Percentiles rank a stretch among this genome's conserved stretches.
These are phyloP conservation scores for Karstenula rhodostoma DNA, from an alignment of 2,329 filamentous ascomycete species.

Conservation along the genomic window DNA sequence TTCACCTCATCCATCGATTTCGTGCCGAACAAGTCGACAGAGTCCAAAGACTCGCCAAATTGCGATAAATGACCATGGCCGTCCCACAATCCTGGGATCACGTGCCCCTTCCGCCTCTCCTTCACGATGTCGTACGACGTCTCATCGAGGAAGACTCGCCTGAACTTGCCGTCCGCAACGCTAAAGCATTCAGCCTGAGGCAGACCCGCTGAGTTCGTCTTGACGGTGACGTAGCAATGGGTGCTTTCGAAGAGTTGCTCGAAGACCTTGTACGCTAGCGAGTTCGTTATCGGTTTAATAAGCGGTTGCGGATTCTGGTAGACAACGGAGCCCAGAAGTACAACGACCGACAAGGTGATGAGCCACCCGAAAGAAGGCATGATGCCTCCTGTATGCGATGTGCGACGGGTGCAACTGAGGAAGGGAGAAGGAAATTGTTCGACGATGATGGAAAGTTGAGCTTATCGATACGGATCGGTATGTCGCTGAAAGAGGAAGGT, in stretches of 20 bases:
- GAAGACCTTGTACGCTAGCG: slow-evolving; percentile 30
- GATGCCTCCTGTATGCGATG: slow-evolving; percentile 1
- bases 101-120: slow-evolving; percentile 57
- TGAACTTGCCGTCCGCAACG: slow-evolving; percentile 62
- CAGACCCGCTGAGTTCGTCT: slow-evolving; percentile 50
- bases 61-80: slow-evolving; percentile 73
- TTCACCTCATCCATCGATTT: slow-evolving; percentile 64
- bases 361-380: slow-evolving; percentile 34
- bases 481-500: slow-evolving; percentile 17
- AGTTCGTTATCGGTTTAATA: slow-evolving; percentile 24
- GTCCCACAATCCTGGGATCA: slow-evolving; percentile 74
- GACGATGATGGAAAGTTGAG: background rate
- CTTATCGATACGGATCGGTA: slow-evolving; percentile 22
- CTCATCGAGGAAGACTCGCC: slow-evolving; percentile 54
- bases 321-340: slow-evolving; percentile 37
- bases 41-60: slow-evolving; percentile 73
- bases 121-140: slow-evolving; percentile 42
- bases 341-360: slow-evolving; percentile 35
- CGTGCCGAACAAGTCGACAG: slow-evolving; percentile 69
- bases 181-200: slow-evolving; percentile 63
- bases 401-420: background rate
- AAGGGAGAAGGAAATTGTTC: background rate
- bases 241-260: slow-evolving; percentile 38
- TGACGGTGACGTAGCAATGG: slow-evolving; percentile 57
- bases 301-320: slow-evolving; percentile 36